Evolutionary conservation across 108 stramenopile species (phyloP).

Genomic region (Aurantiochytrium sp.): DNA sequence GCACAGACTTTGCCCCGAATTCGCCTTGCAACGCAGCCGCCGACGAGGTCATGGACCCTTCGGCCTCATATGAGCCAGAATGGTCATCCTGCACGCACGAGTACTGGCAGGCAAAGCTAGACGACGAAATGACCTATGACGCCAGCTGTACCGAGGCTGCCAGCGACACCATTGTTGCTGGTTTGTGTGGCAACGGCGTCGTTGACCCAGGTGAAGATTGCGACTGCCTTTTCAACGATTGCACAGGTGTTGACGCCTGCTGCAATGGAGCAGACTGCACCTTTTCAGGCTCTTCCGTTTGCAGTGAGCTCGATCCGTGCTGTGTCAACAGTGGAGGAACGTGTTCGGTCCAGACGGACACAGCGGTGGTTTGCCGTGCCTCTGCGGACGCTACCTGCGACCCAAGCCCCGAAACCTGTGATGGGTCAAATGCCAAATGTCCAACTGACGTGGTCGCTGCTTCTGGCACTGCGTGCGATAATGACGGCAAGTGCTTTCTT

Average conservation of each 20-base stretch:
- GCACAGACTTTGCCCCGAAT: background rate
- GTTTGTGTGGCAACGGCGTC: background rate
- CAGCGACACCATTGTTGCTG: background rate
- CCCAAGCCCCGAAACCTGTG: background rate
- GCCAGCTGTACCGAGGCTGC: background rate
- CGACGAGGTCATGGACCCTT: background rate
- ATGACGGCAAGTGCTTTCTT: background rate
- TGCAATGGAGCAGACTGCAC: background rate
- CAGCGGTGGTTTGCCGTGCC: background rate
- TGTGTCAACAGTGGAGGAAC: background rate
- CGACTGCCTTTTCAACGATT: background rate
- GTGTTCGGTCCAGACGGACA: background rate
- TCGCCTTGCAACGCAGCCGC: background rate
- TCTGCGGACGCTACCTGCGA: background rate
- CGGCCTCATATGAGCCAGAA: background rate
- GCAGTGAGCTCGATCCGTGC: background rate
- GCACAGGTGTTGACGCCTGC: background rate
- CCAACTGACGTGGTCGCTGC: background rate
- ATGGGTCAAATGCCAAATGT: background rate
- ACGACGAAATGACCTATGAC: background rate
- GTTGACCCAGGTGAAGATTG: background rate
- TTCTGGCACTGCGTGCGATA: background rate
- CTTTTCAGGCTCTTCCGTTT: background rate
- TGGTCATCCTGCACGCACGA: background rate
- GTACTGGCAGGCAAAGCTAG: background rate